Evolutionary conservation across 75 land plant species (phyloP), one percentile per base, ranked within the genome.

Genomic region (Sequoiadendron giganteum): DNA sequence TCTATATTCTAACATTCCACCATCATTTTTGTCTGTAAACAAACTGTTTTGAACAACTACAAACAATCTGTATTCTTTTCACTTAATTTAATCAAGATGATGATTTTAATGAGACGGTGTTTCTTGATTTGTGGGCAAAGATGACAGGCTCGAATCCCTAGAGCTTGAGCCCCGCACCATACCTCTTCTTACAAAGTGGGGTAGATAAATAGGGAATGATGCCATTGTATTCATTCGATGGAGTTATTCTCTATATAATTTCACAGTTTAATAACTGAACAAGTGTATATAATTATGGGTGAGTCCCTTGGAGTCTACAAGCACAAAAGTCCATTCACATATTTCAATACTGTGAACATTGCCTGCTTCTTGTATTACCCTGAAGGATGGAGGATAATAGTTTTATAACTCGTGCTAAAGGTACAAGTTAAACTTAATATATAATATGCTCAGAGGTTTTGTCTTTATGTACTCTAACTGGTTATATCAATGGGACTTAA

Each of bases 101-200:
- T 52, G 15, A 52, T 52, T 52, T 52, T 25, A 68, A 68, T 1
- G 58, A 56, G 16, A 56, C 3, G 4, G 68, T 72, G 10, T 28
- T 28, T 73, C 77, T 73, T 73, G 77, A 11, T 32, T 73, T 73
- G 77, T 73, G 38, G 77, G 77, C 34, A 73, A 73, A 68, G 45
- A 81, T 43, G 34, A 82, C 9, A 21, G 49, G 84, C 49, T 82
- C 84, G 49, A 82, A 82, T 82, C 84, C 84, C 84, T 47, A 82
- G 47, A 47, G 49, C 28, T 81, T 25, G 83, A 81, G 83, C 83
- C 83, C 83, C 83, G 83, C 49, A 81, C 83, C 83, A 42, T 39
- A 21, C 18, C n/a, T 38, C 39, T 21, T 79, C 19, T 38, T 40
- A 49, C 61, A 28, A 28, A 0, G 83, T 81, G 32, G 84, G 49